phyloP scores from a whole-genome alignment of 208 protist genomes.

The Trypanosoma theileri region DNA sequence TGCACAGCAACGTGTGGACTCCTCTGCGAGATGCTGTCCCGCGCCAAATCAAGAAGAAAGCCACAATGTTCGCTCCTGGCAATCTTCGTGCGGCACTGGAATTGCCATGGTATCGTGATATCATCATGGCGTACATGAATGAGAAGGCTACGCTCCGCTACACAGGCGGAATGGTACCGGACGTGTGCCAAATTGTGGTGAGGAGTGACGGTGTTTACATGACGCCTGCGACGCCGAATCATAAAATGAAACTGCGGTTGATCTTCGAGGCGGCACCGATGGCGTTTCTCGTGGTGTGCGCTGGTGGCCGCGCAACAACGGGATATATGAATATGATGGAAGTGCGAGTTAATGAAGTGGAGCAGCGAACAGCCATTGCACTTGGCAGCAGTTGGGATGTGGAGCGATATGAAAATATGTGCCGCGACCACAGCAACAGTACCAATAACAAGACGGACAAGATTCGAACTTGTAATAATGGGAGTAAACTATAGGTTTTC shows the following conservation, averaged over 20 bases:
- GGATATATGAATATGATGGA: conserved; percentile 37
- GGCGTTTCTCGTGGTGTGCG: conserved; percentile 46
- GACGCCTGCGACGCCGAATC: conserved; percentile 70
- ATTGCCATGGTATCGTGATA: conserved; percentile 27
- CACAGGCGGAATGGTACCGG: conserved; percentile 43
- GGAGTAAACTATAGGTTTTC: conserved; percentile 18
- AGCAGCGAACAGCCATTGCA: conserved; percentile 32
- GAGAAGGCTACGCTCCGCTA: conserved; percentile 31
- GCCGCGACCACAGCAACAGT: conserved; percentile 1
- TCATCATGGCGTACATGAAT: conserved; percentile 21
- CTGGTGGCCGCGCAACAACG: conserved; percentile 49
- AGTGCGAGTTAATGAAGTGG: conserved; percentile 22
- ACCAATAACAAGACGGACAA: not conserved
- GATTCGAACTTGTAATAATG: not conserved
- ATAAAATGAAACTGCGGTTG: conserved; percentile 90
- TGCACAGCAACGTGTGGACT: not conserved
- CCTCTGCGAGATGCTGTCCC: not conserved
- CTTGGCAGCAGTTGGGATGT: conserved; percentile 30
- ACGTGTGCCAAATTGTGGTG: conserved; percentile 37
- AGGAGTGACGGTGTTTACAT: conserved; percentile 86
- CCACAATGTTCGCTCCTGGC: conserved; percentile 36
- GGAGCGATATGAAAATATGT: conserved; percentile 28
- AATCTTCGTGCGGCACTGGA: conserved; percentile 29
- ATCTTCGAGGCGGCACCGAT: conserved; percentile 86
- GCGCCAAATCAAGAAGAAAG: conserved; percentile 5